Evolutionary conservation across 2,329 filamentous ascomycete species (phyloP), one percentile per base, ranked within the genome.

Genomic region (Arthrobotrys musiformis): DNA sequence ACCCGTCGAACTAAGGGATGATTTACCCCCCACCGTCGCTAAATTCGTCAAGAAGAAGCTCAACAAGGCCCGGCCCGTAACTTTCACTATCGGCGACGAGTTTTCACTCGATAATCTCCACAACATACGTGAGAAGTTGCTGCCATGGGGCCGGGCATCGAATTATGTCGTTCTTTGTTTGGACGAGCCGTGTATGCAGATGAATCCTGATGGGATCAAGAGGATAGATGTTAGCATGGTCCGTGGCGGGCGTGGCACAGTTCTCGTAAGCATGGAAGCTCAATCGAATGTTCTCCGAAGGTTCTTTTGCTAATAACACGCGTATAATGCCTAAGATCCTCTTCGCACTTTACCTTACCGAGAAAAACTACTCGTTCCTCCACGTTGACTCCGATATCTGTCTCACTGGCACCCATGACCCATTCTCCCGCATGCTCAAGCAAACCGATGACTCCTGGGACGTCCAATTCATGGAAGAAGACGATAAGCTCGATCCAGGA

Each of bases 151-250:
- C n/a, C 73, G 73, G 13, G 44, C 44, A 13, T 64, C 58, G n/a
- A 77, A 77, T 37, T 77, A 48, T 13, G 58, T 77, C 35, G 73
- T 70, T 11, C 61, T 77, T 11, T 77, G 73, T 22, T 26, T 77
- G 40, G 73, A 77, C 61, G 73, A 70, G 28, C 50, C 58, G 5
- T 77, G 73, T 37, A 62, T 70, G 66, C 52, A 50, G 19, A 77
- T 77, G 66, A 30, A 67, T 26, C 30, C 73, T 1, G 40, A 58
- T 28, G 73, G 73, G 7, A 24, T 77, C 33, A 70, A 70, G 42
- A 61, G 73, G 30, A 60, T 77, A 19, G 73, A 77, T 15, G 60
- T 77, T 26, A 66, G 73, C 50, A 77, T 77, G 73, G 73, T 77
- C 19, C 64, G 66, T 26, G 73, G 73, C 2, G 73, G 73, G 15